Percentiles rank a stretch among this genome's conserved stretches.
phyloP scores from a whole-genome alignment of 305 asterid species.

The Ilex paraguariensis region DNA sequence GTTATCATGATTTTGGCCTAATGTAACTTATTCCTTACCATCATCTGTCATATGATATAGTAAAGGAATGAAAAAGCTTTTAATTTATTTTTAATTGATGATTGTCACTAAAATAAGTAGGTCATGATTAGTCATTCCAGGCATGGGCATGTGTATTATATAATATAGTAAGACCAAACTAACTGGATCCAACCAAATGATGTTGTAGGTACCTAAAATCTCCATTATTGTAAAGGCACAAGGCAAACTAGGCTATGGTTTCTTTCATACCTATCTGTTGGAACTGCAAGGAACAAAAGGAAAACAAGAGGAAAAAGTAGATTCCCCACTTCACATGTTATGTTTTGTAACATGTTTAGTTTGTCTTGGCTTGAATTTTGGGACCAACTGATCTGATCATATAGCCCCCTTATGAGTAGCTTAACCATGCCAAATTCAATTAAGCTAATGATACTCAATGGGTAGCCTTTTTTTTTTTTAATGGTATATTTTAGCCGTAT shows the following conservation, averaged over 20 bases:
- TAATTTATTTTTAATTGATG: too few species aligned
- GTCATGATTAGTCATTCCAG: not conserved
- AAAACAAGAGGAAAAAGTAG: constrained; percentile 28
- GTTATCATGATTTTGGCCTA: too few species aligned
- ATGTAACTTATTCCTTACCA: too few species aligned
- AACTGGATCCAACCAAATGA: not conserved
- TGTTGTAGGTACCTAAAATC: not conserved
- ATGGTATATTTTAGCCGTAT: not conserved
- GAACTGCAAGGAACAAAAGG: constrained; percentile 42
- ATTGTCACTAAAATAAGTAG: too few species aligned
- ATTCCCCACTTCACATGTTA: constrained; percentile 51
- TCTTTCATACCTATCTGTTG: constrained; percentile 22
- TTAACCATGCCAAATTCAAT: not conserved
- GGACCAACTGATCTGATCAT: constrained; percentile 32
- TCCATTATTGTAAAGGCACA: constrained; percentile 4
- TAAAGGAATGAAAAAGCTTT: too few species aligned
- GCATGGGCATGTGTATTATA: not conserved
- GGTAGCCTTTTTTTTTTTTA: too few species aligned
- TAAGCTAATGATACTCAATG: too few species aligned
- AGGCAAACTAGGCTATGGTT: constrained; percentile 7
- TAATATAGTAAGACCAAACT: not conserved
- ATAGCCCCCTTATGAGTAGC: constrained; percentile 11
- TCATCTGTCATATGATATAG: too few species aligned
- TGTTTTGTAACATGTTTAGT: constrained; percentile 28
- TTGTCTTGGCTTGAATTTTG: constrained; percentile 36